Conservation (phyloP, 306 rosid species). For the Vigna mungo region DNA sequence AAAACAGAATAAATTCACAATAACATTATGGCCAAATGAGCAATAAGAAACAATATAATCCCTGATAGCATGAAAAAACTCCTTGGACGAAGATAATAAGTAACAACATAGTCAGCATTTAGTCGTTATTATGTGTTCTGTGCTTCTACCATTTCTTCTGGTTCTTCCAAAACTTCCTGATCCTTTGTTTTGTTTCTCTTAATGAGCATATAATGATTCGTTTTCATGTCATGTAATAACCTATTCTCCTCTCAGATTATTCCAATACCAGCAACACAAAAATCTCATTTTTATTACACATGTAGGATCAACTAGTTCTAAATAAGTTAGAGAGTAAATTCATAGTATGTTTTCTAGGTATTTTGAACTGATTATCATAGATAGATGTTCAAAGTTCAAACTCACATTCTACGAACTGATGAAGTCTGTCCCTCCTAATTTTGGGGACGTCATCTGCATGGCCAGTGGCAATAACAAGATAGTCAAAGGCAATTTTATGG, state of each 20-base stretch:
- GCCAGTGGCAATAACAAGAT: slow-evolving; percentile 78
- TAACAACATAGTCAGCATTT: background rate
- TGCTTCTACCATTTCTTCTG: slow-evolving; percentile 14
- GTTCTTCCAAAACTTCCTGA: slow-evolving; percentile 2
- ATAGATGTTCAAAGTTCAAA: slow-evolving; percentile 6
- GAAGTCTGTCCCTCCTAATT: slow-evolving; percentile 56
- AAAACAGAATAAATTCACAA: background rate
- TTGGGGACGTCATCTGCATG: slow-evolving; percentile 60
- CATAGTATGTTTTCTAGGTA: background rate
- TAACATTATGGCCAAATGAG: slow-evolving; percentile 21
- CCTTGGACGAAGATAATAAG: background rate
- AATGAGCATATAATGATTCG: slow-evolving; percentile 15
- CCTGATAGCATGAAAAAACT: slow-evolving; percentile 10
- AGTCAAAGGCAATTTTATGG: slow-evolving; percentile 56
- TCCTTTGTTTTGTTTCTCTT: background rate
- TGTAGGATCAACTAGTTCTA: slow-evolving; percentile 1
- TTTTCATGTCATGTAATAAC: slow-evolving; percentile 20
- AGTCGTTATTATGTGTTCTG: slow-evolving; percentile 10
- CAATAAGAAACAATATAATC: slow-evolving; percentile 27
- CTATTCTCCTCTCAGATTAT: slow-evolving; percentile 21
- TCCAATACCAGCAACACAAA: background rate
- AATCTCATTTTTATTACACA: background rate
- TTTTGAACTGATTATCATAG: background rate
- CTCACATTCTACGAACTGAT: slow-evolving; percentile 62
- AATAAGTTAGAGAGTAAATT: background rate